A percentile compares a stretch with the other conserved stretches of the same genome.
Evolutionary conservation across 768 basidiomycete species (phyloP).

Genomic region (Leccinum fibrillosum): DNA sequence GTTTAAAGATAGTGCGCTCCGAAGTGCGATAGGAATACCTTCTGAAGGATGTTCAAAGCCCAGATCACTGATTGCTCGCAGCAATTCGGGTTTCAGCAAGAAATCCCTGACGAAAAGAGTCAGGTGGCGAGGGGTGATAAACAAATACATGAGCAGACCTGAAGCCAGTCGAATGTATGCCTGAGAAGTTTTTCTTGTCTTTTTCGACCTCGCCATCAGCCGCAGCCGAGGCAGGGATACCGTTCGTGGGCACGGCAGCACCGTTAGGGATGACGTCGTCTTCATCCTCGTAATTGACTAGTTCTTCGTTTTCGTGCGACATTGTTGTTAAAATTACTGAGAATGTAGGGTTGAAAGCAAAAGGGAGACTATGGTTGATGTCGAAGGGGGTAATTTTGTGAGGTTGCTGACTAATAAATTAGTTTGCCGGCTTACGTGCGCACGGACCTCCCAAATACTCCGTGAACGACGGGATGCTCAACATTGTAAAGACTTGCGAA

Average conservation of each 20-base stretch:
- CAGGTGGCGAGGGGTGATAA: not conserved
- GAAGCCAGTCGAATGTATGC: constrained; percentile 99
- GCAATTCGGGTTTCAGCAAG: constrained; percentile 92
- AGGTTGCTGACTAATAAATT: constrained; percentile 28
- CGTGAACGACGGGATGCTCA: not conserved
- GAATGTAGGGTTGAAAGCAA: constrained; percentile 24
- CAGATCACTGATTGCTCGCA: constrained; percentile 97
- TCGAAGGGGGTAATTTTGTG: constrained; percentile 23
- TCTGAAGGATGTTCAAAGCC: constrained; percentile 99
- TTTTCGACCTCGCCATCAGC: constrained; percentile 59
- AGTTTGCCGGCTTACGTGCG: constrained; percentile 12
- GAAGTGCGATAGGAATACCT: constrained; percentile 49
- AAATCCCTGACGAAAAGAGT: constrained; percentile 68
- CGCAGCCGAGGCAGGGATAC: constrained; percentile 45
- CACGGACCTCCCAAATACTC: constrained; percentile 23
- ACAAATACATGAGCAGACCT: constrained; percentile 52
- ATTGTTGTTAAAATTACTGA: constrained; percentile 41
- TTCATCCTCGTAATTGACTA: constrained; percentile 94
- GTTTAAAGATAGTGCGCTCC: not conserved
- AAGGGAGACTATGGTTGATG: constrained; percentile 17
- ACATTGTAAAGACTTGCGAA: not conserved
- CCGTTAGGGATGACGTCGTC: constrained; percentile 71
- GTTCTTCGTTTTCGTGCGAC: constrained; percentile 86
- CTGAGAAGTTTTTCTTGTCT: constrained; percentile 97
- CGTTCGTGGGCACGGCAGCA: constrained; percentile 43